Percentiles rank a stretch among this genome's conserved stretches.
Conservation (phyloP, 1,284 basidiomycete species). For the Boletellus deceptivus region DNA sequence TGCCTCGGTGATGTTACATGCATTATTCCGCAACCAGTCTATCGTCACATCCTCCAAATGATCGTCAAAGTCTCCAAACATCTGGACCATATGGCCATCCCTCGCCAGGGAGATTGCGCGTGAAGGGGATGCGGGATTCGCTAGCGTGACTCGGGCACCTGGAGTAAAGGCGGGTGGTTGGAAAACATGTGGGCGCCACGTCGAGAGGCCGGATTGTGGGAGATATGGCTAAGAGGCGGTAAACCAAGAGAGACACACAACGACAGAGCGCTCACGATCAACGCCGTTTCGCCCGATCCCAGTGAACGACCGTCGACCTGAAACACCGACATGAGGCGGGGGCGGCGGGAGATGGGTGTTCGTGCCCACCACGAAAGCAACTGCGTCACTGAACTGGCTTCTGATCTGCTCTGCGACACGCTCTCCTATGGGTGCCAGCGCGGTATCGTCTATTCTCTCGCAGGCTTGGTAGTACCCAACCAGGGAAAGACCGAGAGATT, state of each 20-base stretch:
- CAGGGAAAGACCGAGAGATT: slow-evolving; percentile 45
- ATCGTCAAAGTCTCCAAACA: slow-evolving; percentile 75
- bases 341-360: slow-evolving; percentile 2
- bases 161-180: slow-evolving; percentile 42
- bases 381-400: slow-evolving; percentile 49
- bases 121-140: slow-evolving; percentile 41
- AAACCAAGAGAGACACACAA: background rate
- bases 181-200: slow-evolving; percentile 45
- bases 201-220: slow-evolving; percentile 35
- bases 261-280: slow-evolving; percentile 46
- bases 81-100: slow-evolving; percentile 46
- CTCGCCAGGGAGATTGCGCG: slow-evolving; percentile 49
- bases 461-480: slow-evolving; percentile 76
- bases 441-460: slow-evolving; percentile 55
- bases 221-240: slow-evolving; percentile 45
- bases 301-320: slow-evolving; percentile 60
- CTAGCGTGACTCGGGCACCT: slow-evolving; percentile 46
- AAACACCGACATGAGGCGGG: slow-evolving; percentile 5
- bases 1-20: slow-evolving; percentile 37
- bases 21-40: slow-evolving; percentile 59
- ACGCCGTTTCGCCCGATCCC: slow-evolving; percentile 46
- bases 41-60: slow-evolving; percentile 72
- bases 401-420: slow-evolving; percentile 53
- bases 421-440: slow-evolving; percentile 64
- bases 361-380: slow-evolving; percentile 59